These are phyloP conservation scores for Camellia oleifera DNA, from an alignment of 179 eudicot species.

Conservation along the genomic window DNA sequence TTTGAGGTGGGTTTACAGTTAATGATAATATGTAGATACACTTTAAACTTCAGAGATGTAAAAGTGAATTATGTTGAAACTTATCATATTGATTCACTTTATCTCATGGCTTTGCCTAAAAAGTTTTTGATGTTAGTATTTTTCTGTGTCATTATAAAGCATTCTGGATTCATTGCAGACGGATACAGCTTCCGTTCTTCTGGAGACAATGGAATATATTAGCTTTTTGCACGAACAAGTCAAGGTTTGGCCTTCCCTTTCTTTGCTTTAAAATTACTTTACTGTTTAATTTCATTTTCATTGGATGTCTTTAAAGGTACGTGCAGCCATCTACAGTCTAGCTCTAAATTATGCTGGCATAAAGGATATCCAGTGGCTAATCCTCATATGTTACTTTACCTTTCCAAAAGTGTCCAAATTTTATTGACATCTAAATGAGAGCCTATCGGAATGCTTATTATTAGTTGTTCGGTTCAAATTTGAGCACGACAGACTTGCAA, in stretches of 20 bases:
- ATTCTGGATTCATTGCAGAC: slow-evolving; percentile 48
- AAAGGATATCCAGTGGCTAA: background rate
- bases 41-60: background rate
- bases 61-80: background rate
- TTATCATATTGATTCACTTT: background rate
- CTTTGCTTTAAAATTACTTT: background rate
- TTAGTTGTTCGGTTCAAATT: background rate
- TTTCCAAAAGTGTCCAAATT: background rate
- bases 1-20: background rate
- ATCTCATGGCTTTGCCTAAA: background rate
- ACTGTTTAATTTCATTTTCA: background rate
- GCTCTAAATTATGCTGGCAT: background rate
- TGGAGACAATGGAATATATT: slow-evolving; percentile 85
- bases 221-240: slow-evolving; percentile 87
- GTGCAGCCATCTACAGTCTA: background rate
- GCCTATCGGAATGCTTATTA: background rate
- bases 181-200: slow-evolving; percentile 90
- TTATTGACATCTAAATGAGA: background rate
- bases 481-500: background rate
- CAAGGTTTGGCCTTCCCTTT: slow-evolving; percentile 45
- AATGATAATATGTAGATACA: background rate
- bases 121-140: background rate
- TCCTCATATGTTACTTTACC: background rate
- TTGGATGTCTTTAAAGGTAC: background rate
- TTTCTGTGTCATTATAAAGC: slow-evolving; percentile 6